phyloP scores from a whole-genome alignment of 2,329 filamentous ascomycete genomes.

The Diplodia scrobiculata region DNA sequence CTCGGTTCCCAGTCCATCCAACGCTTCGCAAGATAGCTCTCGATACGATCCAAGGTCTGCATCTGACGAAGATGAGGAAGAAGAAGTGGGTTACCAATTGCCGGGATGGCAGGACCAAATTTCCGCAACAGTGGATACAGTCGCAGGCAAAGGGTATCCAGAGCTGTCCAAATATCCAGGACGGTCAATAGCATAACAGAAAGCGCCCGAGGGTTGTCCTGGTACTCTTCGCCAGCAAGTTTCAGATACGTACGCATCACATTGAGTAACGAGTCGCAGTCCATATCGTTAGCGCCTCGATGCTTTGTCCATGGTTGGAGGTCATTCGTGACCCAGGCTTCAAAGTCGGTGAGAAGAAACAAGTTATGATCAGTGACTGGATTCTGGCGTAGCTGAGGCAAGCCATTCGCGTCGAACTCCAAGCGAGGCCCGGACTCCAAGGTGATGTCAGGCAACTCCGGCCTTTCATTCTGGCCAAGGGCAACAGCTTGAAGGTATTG shows the following conservation, averaged over 20 bases:
- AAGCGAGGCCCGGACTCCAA: conserved; percentile 4
- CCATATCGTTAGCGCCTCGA: conserved; percentile 33
- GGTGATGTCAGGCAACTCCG: background rate
- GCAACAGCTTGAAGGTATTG: background rate
- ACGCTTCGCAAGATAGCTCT: conserved; percentile 52
- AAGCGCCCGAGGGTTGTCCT: conserved; percentile 47
- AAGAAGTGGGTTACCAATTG: conserved; percentile 50
- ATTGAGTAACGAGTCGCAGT: conserved; percentile 35
- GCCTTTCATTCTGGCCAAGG: background rate
- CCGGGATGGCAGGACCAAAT: conserved; percentile 53
- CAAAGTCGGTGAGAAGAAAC: conserved; percentile 48
- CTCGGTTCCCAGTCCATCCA: conserved; percentile 28
- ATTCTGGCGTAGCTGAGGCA: conserved; percentile 26
- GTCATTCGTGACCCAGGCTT: conserved; percentile 52
- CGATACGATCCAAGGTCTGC: conserved; percentile 49
- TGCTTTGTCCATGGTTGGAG: conserved; percentile 48
- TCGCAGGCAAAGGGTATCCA: conserved; percentile 53
- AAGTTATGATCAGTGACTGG: conserved; percentile 3
- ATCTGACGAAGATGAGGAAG: conserved; percentile 52
- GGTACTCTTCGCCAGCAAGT: conserved; percentile 41
- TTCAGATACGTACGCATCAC: conserved; percentile 34
- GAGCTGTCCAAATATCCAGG: conserved; percentile 62
- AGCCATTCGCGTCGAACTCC: conserved; percentile 20
- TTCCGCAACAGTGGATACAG: conserved; percentile 49
- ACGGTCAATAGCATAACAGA: conserved; percentile 61